These are phyloP conservation scores for Oryza meyeriana DNA, from an alignment of 176 grass and related monocot genomes.

Conservation along the genomic window DNA sequence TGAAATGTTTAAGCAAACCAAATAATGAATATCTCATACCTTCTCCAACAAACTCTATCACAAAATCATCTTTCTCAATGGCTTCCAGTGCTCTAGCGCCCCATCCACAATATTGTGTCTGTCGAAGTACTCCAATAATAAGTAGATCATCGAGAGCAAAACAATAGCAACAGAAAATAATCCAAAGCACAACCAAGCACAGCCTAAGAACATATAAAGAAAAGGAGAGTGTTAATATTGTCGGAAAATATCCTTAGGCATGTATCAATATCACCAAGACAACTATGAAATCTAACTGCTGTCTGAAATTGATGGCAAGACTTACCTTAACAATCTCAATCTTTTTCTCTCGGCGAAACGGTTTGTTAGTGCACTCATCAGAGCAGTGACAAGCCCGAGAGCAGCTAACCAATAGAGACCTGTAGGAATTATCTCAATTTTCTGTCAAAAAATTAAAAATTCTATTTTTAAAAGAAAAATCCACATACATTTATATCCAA, in stretches of 20 bases:
- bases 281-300: neutral
- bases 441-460: neutral
- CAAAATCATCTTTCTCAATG: slow-evolving; percentile 81
- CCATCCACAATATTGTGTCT: slow-evolving; percentile 89
- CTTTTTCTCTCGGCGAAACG: slow-evolving; percentile 73
- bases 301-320: neutral
- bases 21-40: slow-evolving; percentile 42
- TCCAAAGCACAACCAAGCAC: neutral
- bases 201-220: neutral
- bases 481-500: slow-evolving; percentile 5
- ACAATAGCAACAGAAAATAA: neutral
- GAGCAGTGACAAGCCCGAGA: slow-evolving; percentile 73
- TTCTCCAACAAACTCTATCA: slow-evolving; percentile 98
- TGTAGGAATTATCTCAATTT: slow-evolving; percentile 29
- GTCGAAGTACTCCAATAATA: slow-evolving; percentile 13
- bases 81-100: slow-evolving; percentile 62
- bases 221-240: neutral
- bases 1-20: slow-evolving; percentile 4
- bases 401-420: slow-evolving; percentile 74
- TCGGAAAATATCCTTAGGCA: neutral
- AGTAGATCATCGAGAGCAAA: neutral
- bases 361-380: slow-evolving; percentile 76
- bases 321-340: slow-evolving; percentile 82
- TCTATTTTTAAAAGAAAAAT: neutral
- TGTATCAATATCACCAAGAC: neutral